Evolutionary conservation across 495 filamentous ascomycete species (phyloP).

Genomic region (Lichenothelia convexa): DNA sequence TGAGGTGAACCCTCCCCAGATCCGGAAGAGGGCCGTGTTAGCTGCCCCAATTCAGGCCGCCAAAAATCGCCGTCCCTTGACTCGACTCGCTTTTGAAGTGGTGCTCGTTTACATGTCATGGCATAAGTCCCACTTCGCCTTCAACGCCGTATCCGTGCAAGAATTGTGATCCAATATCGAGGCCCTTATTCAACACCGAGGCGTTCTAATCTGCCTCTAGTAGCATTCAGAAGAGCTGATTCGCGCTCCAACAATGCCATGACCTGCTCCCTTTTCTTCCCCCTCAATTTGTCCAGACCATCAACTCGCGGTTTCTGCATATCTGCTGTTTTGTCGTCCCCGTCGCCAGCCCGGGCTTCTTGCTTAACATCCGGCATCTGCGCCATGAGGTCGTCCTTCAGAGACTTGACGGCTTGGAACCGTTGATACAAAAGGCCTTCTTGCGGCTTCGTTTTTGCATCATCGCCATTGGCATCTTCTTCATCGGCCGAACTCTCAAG

Average conservation of each 20-base stretch:
- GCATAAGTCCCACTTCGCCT: too few relatives aligned
- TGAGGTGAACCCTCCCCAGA: too few relatives aligned
- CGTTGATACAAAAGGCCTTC: constrained; percentile 9
- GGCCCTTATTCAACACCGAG: too few relatives aligned
- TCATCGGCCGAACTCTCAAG: neutral
- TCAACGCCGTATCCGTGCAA: too few relatives aligned
- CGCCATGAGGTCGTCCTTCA: constrained; percentile 9
- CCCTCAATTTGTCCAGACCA: constrained; percentile 6
- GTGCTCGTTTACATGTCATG: too few relatives aligned
- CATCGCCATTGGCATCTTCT: neutral
- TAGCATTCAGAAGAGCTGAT: constrained; percentile 12
- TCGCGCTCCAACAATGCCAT: constrained; percentile 14
- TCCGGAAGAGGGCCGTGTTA: too few relatives aligned
- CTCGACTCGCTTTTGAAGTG: too few relatives aligned
- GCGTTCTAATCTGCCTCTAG: constrained; percentile 10
- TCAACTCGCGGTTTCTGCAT: too few relatives aligned
- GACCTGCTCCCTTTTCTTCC: constrained; percentile 13
- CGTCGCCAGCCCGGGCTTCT: neutral
- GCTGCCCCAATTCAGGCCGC: too few relatives aligned
- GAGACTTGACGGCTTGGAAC: constrained; percentile 9
- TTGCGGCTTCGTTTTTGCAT: constrained; percentile 3
- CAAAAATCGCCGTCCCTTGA: too few relatives aligned
- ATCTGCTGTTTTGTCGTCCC: neutral
- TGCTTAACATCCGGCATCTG: constrained; percentile 8
- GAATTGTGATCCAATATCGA: too few relatives aligned